These are phyloP conservation scores for Linum trigynum DNA, from an alignment of 345 rosid genomes.

Conservation along the genomic window DNA sequence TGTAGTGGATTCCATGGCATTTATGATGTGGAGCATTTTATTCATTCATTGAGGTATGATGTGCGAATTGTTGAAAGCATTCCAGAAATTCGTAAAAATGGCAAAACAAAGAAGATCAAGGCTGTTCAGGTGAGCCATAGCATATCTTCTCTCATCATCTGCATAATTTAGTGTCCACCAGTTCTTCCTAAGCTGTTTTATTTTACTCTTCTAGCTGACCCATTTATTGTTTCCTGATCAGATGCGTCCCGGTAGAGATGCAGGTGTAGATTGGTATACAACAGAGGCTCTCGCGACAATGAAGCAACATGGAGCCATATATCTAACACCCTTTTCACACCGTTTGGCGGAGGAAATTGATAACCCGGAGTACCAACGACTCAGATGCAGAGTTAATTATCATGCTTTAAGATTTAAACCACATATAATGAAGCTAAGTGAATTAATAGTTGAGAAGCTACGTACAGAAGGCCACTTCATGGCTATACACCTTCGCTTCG, in stretches of 20 bases:
- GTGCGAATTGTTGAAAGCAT: conserved; percentile 78
- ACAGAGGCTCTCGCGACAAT: conserved; percentile 74
- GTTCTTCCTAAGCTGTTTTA: background rate
- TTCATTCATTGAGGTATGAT: conserved; percentile 71
- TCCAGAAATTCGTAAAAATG: conserved; percentile 81
- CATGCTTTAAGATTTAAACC: conserved; percentile 96
- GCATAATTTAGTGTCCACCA: background rate
- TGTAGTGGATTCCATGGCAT: conserved; percentile 90
- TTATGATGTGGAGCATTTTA: conserved; percentile 91
- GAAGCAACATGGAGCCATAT: conserved; percentile 91
- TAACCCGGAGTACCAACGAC: conserved; percentile 78
- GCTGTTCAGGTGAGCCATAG: conserved; percentile 57
- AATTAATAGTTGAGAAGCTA: conserved; percentile 85
- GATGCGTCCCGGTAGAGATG: conserved; percentile 92
- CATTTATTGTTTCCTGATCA: conserved; percentile 18
- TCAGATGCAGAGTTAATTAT: conserved; percentile 98
- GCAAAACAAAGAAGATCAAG: conserved; percentile 82
- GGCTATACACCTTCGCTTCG: conserved; percentile 99
- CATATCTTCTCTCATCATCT: background rate
- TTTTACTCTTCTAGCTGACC: background rate
- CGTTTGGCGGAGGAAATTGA: conserved; percentile 96
- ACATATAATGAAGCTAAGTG: conserved; percentile 78
- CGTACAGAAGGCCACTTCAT: conserved; percentile 93
- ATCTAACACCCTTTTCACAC: conserved; percentile 95
- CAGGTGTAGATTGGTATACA: conserved; percentile 82